A percentile compares a stretch with the other conserved stretches of the same genome.
Conservation (phyloP, 192 early-diverging fungal genomes). For the Rhizoclosmatium globosum region DNA sequence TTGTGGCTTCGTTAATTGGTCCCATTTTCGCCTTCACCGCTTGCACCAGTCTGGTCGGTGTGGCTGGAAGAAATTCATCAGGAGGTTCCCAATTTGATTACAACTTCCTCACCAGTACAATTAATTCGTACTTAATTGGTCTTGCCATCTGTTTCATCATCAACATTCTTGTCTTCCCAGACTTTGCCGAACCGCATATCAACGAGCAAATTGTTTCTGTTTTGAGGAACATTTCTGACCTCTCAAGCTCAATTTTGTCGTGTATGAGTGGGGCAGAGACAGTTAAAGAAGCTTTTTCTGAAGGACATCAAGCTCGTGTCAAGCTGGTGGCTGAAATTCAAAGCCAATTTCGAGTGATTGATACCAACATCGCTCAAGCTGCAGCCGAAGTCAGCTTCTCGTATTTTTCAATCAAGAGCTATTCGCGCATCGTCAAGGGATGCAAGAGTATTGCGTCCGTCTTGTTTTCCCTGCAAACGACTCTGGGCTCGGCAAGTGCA, state of each 20-base stretch:
- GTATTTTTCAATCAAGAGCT: conserved; percentile 29
- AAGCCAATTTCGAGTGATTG: conserved; percentile 9
- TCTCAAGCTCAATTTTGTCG: conserved; percentile 8
- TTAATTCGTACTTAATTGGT: conserved; percentile 27
- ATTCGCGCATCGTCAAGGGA: neutral
- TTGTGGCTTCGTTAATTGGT: conserved; percentile 26
- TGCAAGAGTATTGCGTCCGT: conserved; percentile 14
- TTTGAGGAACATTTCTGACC: conserved; percentile 9
- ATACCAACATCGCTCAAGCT: conserved; percentile 27
- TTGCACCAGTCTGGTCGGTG: neutral
- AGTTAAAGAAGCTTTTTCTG: conserved; percentile 11
- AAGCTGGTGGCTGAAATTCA: conserved; percentile 16
- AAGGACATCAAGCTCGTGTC: neutral
- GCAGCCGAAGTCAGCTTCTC: conserved; percentile 36
- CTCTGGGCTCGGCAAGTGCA: neutral
- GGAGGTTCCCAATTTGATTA: conserved; percentile 11
- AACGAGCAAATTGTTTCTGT: conserved; percentile 2
- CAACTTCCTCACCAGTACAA: conserved; percentile 11
- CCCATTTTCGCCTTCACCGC: conserved; percentile 19
- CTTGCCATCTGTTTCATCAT: conserved; percentile 12
- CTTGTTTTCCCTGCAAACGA: conserved; percentile 32
- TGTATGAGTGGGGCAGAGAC: conserved; percentile 6
- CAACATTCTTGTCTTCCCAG: conserved; percentile 22
- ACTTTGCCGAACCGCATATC: conserved; percentile 32
- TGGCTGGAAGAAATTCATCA: neutral